Evolutionary conservation across 2,329 filamentous ascomycete genomes (phyloP), one percentile per base, ranked within the genome.

Genomic region (Madurella mycetomatis): DNA sequence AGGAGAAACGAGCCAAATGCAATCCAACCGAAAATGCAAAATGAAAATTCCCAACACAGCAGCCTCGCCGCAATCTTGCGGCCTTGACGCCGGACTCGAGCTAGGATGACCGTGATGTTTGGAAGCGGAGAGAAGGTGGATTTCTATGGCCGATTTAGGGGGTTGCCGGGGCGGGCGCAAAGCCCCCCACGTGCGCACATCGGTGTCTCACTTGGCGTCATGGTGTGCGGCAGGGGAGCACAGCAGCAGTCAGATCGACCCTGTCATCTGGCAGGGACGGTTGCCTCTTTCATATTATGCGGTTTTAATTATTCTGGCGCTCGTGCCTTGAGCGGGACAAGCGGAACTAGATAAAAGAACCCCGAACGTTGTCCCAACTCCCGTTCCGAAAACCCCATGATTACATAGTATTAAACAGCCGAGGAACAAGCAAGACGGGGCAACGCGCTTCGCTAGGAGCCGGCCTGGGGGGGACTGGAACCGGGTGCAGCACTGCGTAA

Each of bases 201-300:
- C 41, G 32, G 30, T 56, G 56, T 56, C 50, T 56, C 47, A 56
- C 56, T 51, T 58, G 56, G 56, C 56, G 43, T 53, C 56, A 55
- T 55, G 19, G 37, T 39, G 46, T 19, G 43, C 46, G 40, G 54
- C 17, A 45, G 45, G 32, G 44, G 32, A 41, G 43, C 54, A 47
- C 47, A 47, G 19, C 18, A 47, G 47, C 25, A 9, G 30, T 45
- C 44, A 48, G 43, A 43, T 30, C 43, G 44, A n/a, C n/a, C 34
- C 47, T n/a, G 37, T 41, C 13, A 13, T 25, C 9, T 41, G 31
- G 12, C 17, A 42, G 17, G 25, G 25, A 25, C 25, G 7, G 25
- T 7, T 4, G 25, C 25, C 25, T 25, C 7, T 25, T 7, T 25
- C 25, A 25, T 25, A 25, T 25, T 25, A 7, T 7, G 25, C 7